Base-by-base conservation (phyloP, 345 rosid species). In the Citrus australasica region DNA sequence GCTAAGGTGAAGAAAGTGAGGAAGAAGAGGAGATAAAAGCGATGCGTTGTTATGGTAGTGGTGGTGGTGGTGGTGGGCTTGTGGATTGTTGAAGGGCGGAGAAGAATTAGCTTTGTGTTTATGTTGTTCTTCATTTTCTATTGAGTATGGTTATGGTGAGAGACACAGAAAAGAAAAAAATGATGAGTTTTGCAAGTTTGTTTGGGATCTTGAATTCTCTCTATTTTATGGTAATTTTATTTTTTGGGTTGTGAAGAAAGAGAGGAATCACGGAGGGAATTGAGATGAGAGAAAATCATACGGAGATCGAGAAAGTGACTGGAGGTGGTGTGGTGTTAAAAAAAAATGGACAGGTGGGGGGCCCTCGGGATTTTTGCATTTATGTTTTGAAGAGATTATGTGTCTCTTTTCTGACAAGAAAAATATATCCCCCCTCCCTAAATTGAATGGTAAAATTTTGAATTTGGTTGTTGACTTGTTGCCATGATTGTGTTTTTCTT, bases 61-160 rank as follows among this genome's bases (percentile, higher is more conserved):
- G 16, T 56, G 87, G 87, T 32, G 35, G 17, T 76, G 88, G 61
- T 4, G 84, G 16, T 56, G 88, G 88, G 76, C 69, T 92, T 93
- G 78, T 92, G 87, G 81, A 90, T 60, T 0, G 97, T 60, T 0
- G 97, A 86, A 28, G 91, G 85, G 87, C 92, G 97, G 82, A 93
- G 89, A 72, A 95, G 86, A 42, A 93, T 95, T 35, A 93, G 82
- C 80, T 93, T 93, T 61, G 99, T 81, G 80, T 83, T 88, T 25
- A 87, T 66, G 85, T 76, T 86, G 88, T 42, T 79, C 85, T 93
- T 89, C 92, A 90, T 90, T 73, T 86, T 82, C 76, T 24, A 25
- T 51, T 4, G 21, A 17, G 2, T 51, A 16, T 4, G 21, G 9
- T 37, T 37, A 37, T 6, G 55, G 16, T 14, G 56, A 1, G 56